phyloP scores from a whole-genome alignment of 2,329 filamentous ascomycete genomes.

The Colletotrichum camelliae region DNA sequence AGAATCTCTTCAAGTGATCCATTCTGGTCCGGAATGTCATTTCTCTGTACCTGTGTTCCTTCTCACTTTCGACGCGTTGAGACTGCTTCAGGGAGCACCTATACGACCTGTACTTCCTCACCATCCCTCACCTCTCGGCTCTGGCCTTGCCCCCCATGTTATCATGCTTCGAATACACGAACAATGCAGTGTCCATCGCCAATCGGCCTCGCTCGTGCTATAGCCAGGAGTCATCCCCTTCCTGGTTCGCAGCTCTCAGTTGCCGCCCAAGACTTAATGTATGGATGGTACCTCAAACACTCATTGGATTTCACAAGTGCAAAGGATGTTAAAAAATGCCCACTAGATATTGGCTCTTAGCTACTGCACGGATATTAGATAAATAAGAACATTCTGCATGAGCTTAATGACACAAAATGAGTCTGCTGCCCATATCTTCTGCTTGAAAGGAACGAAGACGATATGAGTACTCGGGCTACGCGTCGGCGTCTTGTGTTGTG shows the following conservation, averaged over 20 bases:
- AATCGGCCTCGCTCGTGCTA: background rate
- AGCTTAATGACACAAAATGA: background rate
- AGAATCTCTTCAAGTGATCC: too few relatives aligned
- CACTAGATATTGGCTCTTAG: background rate
- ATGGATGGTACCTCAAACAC: background rate
- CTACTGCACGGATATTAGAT: background rate
- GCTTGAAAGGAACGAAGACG: background rate
- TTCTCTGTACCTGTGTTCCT: too few relatives aligned
- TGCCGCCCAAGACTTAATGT: background rate
- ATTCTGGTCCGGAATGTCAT: too few relatives aligned
- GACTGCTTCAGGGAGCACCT: background rate
- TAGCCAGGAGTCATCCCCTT: background rate
- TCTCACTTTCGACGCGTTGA: background rate
- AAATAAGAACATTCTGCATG: background rate
- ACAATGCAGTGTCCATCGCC: rapidly evolving
- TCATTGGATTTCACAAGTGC: background rate
- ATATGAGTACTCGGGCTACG: rapidly evolving
- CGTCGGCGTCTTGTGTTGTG: rapidly evolving
- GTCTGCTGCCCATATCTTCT: rapidly evolving
- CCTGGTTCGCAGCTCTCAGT: background rate
- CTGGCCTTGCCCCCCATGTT: rapidly evolving
- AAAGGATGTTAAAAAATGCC: background rate
- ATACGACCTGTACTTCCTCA: background rate
- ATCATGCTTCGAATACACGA: background rate
- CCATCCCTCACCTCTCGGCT: background rate